Conservation (phyloP, 495 filamentous ascomycete species). For the Penicillium coprophilum region DNA sequence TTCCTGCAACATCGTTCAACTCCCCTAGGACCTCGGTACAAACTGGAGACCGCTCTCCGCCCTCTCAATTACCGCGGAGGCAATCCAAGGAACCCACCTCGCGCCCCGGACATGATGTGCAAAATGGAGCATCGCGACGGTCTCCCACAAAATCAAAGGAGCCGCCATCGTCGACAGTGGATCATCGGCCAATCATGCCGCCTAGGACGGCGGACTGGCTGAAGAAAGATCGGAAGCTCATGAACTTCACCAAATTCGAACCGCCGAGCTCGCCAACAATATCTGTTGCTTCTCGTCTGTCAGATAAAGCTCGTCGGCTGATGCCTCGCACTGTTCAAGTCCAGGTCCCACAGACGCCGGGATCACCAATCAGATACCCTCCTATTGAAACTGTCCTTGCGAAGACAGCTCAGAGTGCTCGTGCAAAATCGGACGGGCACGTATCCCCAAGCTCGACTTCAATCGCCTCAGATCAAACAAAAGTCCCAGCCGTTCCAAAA, state of each 20-base stretch:
- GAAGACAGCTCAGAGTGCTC: not conserved
- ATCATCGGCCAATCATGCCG: slow-evolving; percentile 8
- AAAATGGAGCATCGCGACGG: slow-evolving; percentile 1
- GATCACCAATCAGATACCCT: slow-evolving; percentile 4
- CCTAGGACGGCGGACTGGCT: slow-evolving; percentile 33
- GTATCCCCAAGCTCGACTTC: not conserved
- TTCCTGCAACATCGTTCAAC: not conserved
- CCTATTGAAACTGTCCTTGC: not conserved
- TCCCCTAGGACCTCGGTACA: not conserved
- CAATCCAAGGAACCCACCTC: not conserved
- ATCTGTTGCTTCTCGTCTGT: slow-evolving; percentile 24
- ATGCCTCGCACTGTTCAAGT: slow-evolving; percentile 6
- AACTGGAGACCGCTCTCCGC: not conserved
- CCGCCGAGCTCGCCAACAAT: slow-evolving; percentile 45
- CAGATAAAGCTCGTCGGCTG: slow-evolving; percentile 14
- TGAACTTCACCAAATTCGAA: slow-evolving; percentile 37
- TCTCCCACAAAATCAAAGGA: slow-evolving; percentile 11
- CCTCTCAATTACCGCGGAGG: slow-evolving; percentile 6
- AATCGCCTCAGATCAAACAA: not conserved
- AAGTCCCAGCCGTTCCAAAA: not conserved
- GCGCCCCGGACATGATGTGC: not conserved
- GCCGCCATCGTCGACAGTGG: not conserved
- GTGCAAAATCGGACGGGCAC: not conserved
- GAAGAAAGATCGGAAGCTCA: slow-evolving; percentile 37
- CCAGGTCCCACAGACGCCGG: slow-evolving; percentile 5